These are phyloP conservation scores for Takashimella koratensis DNA, from an alignment of 1,284 basidiomycete genomes.

Conservation along the genomic window DNA sequence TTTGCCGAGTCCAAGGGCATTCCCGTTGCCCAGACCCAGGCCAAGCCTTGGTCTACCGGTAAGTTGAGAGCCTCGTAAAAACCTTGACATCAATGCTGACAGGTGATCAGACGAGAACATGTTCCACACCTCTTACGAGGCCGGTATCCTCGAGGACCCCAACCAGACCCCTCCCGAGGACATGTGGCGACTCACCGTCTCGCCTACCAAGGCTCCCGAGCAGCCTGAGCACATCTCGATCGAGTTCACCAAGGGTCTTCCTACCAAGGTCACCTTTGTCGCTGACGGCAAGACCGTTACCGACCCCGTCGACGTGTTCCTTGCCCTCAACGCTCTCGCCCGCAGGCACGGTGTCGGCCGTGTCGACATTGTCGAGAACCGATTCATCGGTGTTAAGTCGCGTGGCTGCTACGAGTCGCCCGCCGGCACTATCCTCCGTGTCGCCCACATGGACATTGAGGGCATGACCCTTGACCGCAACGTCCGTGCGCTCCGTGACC, in stretches of 20 bases:
- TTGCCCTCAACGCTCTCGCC: conserved; percentile 84
- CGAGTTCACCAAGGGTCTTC: conserved; percentile 82
- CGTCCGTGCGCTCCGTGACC: conserved; percentile 89
- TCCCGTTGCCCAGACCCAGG: conserved; percentile 89
- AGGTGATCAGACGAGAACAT: conserved; percentile 77
- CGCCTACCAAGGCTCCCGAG: conserved; percentile 76
- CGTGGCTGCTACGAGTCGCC: conserved; percentile 99
- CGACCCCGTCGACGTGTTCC: conserved; percentile 94
- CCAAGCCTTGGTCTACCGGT: conserved; percentile 96
- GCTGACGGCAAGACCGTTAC: conserved; percentile 59
- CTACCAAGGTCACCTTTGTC: conserved; percentile 67
- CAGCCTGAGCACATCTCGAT: conserved; percentile 76
- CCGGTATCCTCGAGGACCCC: conserved; percentile 97
- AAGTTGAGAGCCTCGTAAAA: conserved; percentile 7
- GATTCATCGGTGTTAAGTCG: conserved; percentile 98
- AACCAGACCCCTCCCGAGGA: conserved; percentile 91
- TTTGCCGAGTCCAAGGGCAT: conserved; percentile 88
- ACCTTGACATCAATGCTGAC: not conserved
- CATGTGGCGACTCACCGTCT: conserved; percentile 98
- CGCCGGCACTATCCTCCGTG: conserved; percentile 90
- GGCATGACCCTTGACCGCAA: conserved; percentile 96
- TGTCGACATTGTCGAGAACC: conserved; percentile 98
- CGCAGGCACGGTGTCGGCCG: conserved; percentile 94
- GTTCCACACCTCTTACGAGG: conserved; percentile 99
- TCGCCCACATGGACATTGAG: conserved; percentile 94